Conservation (phyloP, 768 basidiomycete genomes). For the Arthromyces matolae region DNA sequence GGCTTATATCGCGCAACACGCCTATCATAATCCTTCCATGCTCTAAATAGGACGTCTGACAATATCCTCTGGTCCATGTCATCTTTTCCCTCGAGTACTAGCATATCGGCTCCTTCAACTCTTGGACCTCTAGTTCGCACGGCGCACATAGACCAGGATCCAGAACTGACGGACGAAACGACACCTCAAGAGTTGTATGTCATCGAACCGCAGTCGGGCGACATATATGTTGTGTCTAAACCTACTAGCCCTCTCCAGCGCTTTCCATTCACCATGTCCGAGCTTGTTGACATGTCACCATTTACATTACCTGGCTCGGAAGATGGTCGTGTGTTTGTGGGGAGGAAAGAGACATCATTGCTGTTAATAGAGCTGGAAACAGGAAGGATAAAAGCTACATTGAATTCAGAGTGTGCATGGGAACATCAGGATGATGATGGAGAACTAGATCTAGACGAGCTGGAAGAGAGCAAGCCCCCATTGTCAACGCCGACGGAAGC, state of each 20-base stretch:
- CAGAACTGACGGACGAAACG: conserved; percentile 52
- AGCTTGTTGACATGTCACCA: conserved; percentile 88
- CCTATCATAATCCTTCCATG: conserved; percentile 95
- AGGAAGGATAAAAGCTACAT: conserved; percentile 70
- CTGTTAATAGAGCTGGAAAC: conserved; percentile 74
- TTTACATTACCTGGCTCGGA: conserved; percentile 67
- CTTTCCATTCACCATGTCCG: conserved; percentile 87
- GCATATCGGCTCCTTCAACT: conserved; percentile 42
- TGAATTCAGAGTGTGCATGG: conserved; percentile 78
- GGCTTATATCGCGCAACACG: conserved; percentile 62
- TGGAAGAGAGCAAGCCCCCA: conserved; percentile 40
- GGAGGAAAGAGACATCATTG: conserved; percentile 84
- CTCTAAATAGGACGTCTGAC: conserved; percentile 84
- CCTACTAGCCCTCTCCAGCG: conserved; percentile 72
- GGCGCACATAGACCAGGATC: conserved; percentile 53
- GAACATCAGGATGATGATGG: conserved; percentile 47
- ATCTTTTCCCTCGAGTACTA: conserved; percentile 43
- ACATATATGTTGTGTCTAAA: conserved; percentile 81
- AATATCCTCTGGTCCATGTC: conserved; percentile 86
- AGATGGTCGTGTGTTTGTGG: conserved; percentile 76
- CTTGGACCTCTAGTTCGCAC: conserved; percentile 76
- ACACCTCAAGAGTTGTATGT: conserved; percentile 75
- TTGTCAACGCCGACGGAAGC: conserved; percentile 40
- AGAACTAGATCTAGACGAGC: conserved; percentile 41
- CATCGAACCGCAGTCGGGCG: conserved; percentile 92